A percentile compares a stretch with the other conserved stretches of the same genome.
Evolutionary conservation across 2,329 filamentous ascomycete genomes (phyloP).

Genomic region (Penicillium corylophilum): DNA sequence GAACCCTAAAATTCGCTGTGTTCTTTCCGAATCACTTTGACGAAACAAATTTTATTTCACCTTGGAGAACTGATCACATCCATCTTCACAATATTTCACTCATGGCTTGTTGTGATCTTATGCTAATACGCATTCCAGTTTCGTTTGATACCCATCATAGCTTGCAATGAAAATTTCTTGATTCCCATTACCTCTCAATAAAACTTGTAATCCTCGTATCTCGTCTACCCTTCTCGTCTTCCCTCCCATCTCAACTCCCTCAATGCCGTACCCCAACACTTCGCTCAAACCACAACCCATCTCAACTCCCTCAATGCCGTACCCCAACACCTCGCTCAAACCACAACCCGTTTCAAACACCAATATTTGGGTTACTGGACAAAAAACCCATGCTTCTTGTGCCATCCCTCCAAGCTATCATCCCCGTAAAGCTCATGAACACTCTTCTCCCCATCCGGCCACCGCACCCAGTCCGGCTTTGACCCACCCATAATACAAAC

Average conservation of each 20-base stretch:
- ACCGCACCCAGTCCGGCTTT: constrained; percentile 49
- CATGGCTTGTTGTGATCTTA: constrained; percentile 9
- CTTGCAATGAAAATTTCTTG: neutral
- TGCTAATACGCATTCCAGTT: constrained; percentile 26
- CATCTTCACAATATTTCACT: constrained; percentile 12
- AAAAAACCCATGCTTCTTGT: constrained; percentile 44
- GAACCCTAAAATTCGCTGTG: constrained; percentile 61
- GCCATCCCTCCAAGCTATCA: constrained; percentile 48
- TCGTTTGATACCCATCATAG: neutral
- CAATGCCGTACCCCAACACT: neutral
- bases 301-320: neutral
- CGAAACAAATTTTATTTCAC: constrained; percentile 56
- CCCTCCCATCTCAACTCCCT: neutral
- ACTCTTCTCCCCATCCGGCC: constrained; percentile 49
- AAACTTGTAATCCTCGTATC: neutral
- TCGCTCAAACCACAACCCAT: neutral
- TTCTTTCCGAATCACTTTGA: constrained; percentile 63
- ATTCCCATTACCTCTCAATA: neutral
- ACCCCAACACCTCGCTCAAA: neutral
- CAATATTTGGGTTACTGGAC: constrained; percentile 23
- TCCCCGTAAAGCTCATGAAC: constrained; percentile 40
- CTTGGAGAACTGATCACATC: constrained; percentile 62
- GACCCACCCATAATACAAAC: constrained; percentile 46
- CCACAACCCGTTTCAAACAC: neutral
- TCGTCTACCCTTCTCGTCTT: neutral